Percentiles rank a stretch among this genome's conserved stretches.
Conservation (phyloP, 805 yeast species). For the Candida argentea region DNA sequence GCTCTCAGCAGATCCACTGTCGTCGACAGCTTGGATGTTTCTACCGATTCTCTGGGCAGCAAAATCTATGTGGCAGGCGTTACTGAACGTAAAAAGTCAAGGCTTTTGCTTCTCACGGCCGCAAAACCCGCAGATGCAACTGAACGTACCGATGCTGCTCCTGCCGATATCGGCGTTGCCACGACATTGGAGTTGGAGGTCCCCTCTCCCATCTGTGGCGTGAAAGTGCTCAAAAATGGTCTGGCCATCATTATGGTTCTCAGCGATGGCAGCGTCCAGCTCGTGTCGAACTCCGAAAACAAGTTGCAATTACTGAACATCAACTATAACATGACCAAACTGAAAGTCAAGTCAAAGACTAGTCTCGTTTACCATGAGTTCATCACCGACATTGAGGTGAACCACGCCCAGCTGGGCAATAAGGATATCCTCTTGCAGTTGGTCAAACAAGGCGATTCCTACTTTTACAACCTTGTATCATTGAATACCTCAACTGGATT, state of each 20-base stretch:
- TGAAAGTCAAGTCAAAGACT: too few species aligned
- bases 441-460: slow-evolving; percentile 3
- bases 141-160: too few species aligned
- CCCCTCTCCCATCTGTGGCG: slow-evolving; percentile 3
- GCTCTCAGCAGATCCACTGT: slow-evolving; percentile 39
- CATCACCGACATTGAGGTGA: slow-evolving; percentile 14
- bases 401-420: slow-evolving; percentile 8
- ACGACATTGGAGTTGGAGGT: slow-evolving; percentile 6
- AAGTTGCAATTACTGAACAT: too few species aligned
- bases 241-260: slow-evolving; percentile 11
- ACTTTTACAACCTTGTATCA: slow-evolving; percentile 16
- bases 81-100: slow-evolving; percentile 23
- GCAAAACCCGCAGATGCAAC: slow-evolving; percentile 5
- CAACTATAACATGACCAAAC: slow-evolving; percentile 10
- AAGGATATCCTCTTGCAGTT: slow-evolving; percentile 17
- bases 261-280: slow-evolving; percentile 18
- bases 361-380: slow-evolving; percentile 21
- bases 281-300: slow-evolving; percentile 4
- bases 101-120: slow-evolving; percentile 14
- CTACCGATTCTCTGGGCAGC: slow-evolving; percentile 1
- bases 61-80: slow-evolving; percentile 29
- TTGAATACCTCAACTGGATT: slow-evolving; percentile 11
- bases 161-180: slow-evolving; percentile 4
- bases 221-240: slow-evolving; percentile 5
- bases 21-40: slow-evolving; percentile 33